phyloP scores from a whole-genome alignment of 169 alveolate genomes.

The Cryptosporidium parvum region DNA sequence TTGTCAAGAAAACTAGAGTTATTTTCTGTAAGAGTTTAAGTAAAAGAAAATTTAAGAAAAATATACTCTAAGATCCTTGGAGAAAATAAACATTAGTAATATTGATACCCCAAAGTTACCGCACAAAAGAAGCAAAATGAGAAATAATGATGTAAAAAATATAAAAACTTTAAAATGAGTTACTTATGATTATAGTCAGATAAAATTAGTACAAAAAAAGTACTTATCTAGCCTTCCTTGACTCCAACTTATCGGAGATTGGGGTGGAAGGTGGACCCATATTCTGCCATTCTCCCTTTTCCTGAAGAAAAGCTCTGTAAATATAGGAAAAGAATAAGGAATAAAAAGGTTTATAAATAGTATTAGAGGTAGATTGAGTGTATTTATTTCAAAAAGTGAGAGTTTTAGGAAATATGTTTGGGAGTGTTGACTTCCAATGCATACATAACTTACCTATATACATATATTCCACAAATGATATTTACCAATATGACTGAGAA shows the following conservation, averaged over 20 bases:
- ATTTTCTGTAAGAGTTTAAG: background rate
- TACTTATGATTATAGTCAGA: background rate
- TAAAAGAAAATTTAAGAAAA: background rate
- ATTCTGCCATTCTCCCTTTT: constrained; percentile 71
- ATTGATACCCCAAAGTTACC: constrained; percentile 31
- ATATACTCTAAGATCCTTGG: background rate
- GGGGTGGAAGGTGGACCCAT: constrained; percentile 75
- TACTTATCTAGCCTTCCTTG: constrained; percentile 35
- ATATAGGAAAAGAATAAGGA: background rate
- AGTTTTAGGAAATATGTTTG: background rate
- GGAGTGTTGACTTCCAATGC: background rate
- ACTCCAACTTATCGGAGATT: constrained; percentile 1
- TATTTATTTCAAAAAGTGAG: background rate
- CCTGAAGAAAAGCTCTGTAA: constrained; percentile 65
- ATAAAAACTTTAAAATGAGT: constrained; percentile 2
- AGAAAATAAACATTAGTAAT: background rate
- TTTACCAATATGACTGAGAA: constrained; percentile 62
- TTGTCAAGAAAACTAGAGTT: background rate
- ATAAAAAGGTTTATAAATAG: background rate
- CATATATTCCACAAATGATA: constrained; percentile 48
- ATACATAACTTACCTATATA: constrained; percentile 59
- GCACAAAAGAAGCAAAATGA: background rate
- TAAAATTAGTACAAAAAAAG: background rate
- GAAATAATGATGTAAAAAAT: background rate
- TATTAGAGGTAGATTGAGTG: background rate